Evolutionary conservation across 2,329 filamentous ascomycete species (phyloP).

Genomic region (Zopfia rhizophila): DNA sequence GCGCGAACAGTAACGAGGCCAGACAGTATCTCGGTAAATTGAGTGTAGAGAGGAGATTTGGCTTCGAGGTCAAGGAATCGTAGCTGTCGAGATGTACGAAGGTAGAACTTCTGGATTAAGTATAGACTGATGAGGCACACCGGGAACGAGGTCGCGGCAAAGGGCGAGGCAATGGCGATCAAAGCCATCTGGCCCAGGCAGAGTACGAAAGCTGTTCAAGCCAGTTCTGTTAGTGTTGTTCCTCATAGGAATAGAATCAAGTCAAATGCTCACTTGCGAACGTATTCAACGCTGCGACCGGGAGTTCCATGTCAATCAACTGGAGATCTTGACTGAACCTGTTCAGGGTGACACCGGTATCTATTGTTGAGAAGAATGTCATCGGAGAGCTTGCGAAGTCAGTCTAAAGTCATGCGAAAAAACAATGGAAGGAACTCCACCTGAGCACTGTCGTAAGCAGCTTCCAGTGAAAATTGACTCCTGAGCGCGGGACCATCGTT

Average conservation of each 20-base stretch:
- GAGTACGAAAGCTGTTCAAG: slow-evolving; percentile 43
- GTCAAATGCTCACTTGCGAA: slow-evolving; percentile 36
- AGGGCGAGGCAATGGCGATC: slow-evolving; percentile 53
- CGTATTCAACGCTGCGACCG: slow-evolving; percentile 45
- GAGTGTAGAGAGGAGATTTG: slow-evolving; percentile 61
- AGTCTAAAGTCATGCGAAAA: slow-evolving; percentile 8
- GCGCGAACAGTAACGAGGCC: slow-evolving; percentile 63
- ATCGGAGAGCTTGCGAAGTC: slow-evolving; percentile 46
- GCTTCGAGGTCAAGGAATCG: slow-evolving; percentile 65
- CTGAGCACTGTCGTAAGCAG: slow-evolving; percentile 61
- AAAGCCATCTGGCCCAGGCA: slow-evolving; percentile 47
- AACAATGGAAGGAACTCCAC: slow-evolving; percentile 32
- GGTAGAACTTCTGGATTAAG: slow-evolving; percentile 58
- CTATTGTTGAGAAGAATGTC: slow-evolving; percentile 56
- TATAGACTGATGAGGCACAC: slow-evolving; percentile 51
- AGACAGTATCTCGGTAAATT: slow-evolving; percentile 62
- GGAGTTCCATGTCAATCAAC: slow-evolving; percentile 58
- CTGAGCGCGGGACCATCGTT: slow-evolving; percentile 65
- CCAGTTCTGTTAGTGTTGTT: no score
- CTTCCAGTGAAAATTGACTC: slow-evolving; percentile 59
- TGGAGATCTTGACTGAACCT: slow-evolving; percentile 61
- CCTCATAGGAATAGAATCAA: not conserved
- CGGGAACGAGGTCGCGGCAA: slow-evolving; percentile 54
- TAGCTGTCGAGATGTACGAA: slow-evolving; percentile 60
- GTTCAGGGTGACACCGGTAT: slow-evolving; percentile 59